A percentile compares a stretch with the other conserved stretches of the same genome.
Conservation (phyloP, 257 asterid species). For the Capsicum baccatum region DNA sequence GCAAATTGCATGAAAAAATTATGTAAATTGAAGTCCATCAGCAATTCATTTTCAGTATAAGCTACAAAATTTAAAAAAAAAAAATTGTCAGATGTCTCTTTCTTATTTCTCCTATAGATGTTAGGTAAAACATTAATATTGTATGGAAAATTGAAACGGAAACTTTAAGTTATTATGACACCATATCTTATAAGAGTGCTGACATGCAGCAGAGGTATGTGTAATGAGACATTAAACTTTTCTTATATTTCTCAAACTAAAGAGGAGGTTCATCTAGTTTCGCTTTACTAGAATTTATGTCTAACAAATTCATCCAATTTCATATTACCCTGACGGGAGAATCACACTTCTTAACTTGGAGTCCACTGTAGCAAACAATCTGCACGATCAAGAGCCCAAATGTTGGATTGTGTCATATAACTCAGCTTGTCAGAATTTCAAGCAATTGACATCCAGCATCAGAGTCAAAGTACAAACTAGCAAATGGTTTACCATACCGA, state of each 20-base stretch:
- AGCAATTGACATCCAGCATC: not conserved
- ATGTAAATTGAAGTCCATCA: not conserved
- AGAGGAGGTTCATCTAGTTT: not conserved
- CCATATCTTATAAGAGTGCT: not conserved
- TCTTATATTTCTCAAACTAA: not conserved
- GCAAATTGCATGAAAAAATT: not conserved
- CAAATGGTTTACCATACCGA: conserved; percentile 55
- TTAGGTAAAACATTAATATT: conserved; percentile 3
- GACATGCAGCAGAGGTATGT: not conserved
- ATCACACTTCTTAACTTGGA: conserved; percentile 81
- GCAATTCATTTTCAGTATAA: conserved; percentile 23
- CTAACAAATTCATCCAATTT: conserved; percentile 30
- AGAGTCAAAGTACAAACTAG: conserved; percentile 1
- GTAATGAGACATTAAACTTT: not conserved
- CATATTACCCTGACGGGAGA: conserved; percentile 89
- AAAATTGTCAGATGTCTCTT: not conserved
- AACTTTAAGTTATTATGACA: not conserved
- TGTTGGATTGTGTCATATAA: conserved; percentile 29
- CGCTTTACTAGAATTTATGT: conserved; percentile 4
- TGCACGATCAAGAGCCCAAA: conserved; percentile 47
- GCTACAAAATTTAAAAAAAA: not conserved
- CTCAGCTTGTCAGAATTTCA: not conserved
- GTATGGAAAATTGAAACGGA: not conserved
- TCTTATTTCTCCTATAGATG: conserved; percentile 9
- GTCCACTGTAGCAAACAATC: conserved; percentile 97